phyloP scores from a whole-genome alignment of 2,329 filamentous ascomycete genomes.

The Paecilomyces fulvus region DNA sequence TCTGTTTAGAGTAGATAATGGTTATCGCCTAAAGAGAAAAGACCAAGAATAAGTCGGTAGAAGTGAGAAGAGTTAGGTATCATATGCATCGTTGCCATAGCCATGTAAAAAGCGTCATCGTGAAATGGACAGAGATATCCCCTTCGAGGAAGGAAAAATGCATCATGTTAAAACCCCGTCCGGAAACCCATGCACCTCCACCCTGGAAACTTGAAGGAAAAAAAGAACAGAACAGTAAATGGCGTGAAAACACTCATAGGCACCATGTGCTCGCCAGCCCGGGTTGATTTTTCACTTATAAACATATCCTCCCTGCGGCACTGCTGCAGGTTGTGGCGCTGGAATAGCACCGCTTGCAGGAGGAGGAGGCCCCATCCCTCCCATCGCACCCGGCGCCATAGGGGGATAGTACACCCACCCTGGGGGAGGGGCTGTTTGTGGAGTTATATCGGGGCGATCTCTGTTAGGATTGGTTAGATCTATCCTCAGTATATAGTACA shows the following conservation, averaged over 20 bases:
- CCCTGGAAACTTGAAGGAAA: neutral
- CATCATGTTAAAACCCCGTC: neutral
- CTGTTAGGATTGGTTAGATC: slow-evolving; percentile 8
- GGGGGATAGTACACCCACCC: slow-evolving; percentile 2
- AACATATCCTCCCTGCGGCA: neutral
- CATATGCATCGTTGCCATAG: no score
- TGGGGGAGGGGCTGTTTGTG: slow-evolving; percentile 25
- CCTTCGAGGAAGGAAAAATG: neutral
- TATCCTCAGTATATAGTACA: neutral
- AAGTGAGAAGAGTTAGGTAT: no score
- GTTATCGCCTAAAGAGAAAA: no score
- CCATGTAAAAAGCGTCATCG: no score
- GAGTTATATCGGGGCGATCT: slow-evolving; percentile 30
- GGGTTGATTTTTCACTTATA: neutral
- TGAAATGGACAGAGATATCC: no score
- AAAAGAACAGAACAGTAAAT: neutral
- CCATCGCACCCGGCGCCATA: neutral
- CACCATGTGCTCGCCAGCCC: neutral
- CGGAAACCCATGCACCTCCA: neutral
- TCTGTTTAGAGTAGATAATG: no score
- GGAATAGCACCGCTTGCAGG: neutral
- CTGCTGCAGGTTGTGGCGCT: neutral
- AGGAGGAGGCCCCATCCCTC: neutral
- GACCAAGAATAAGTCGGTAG: no score
- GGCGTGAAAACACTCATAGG: neutral